These are phyloP conservation scores for Vitis hybrid DNA, from an alignment of 177 flowering plant genomes.

Conservation along the genomic window DNA sequence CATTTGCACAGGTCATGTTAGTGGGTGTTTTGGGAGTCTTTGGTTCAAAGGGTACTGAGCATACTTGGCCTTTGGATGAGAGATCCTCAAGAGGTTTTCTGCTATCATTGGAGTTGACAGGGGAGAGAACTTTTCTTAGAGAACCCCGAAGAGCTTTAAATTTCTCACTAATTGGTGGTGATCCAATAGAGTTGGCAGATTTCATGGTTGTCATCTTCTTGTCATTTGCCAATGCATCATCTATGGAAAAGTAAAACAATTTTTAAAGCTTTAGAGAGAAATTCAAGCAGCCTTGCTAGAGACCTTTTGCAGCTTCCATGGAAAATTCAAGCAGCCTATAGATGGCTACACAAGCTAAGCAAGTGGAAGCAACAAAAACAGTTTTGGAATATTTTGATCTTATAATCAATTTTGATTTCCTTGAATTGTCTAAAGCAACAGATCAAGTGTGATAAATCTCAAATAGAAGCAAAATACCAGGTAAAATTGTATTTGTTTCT, in stretches of 20 bases:
- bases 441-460: not conserved
- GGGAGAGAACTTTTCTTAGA: slow-evolving; percentile 46
- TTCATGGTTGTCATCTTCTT: slow-evolving; percentile 10
- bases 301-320: no score
- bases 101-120: slow-evolving; percentile 31
- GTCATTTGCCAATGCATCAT: slow-evolving; percentile 19
- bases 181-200: not conserved
- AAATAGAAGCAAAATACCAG: slow-evolving; percentile 26
- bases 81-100: slow-evolving; percentile 12
- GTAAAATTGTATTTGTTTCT: slow-evolving; percentile 13
- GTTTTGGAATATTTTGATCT: no score
- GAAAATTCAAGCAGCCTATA: no score
- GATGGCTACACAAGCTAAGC: no score
- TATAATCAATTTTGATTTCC: not conserved
- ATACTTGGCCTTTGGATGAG: slow-evolving; percentile 13
- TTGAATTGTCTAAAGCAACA: not conserved
- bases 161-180: slow-evolving; percentile 23
- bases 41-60: slow-evolving; percentile 19
- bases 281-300: not conserved
- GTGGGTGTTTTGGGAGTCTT: slow-evolving; percentile 34
- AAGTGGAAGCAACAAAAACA: no score
- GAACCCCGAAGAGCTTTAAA: slow-evolving; percentile 21
- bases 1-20: slow-evolving; percentile 1
- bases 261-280: not conserved
- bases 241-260: slow-evolving; percentile 17